Evolutionary conservation across 805 yeast genomes (phyloP).

Genomic region (Candida bentonensis): DNA sequence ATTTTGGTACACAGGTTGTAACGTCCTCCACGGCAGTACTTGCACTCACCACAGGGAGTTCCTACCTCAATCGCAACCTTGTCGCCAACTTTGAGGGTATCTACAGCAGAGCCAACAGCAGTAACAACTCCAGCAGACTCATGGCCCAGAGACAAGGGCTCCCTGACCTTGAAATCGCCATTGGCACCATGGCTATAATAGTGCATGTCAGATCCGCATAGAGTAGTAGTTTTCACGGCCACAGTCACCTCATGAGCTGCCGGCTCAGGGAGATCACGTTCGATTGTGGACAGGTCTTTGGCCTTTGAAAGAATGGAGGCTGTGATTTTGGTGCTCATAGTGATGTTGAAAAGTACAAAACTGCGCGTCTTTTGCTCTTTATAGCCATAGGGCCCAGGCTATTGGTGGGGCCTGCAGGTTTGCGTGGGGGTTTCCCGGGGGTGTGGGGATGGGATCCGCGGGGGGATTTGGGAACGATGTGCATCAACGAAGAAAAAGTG

Average conservation of each 20-base stretch:
- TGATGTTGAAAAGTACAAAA: too few species aligned
- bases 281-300: neutral
- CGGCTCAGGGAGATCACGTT: conserved; percentile 5
- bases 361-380: too few species aligned
- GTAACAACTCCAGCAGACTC: conserved; percentile 39
- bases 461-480: too few species aligned
- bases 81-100: conserved; percentile 33
- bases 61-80: conserved; percentile 78
- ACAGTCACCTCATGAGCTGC: conserved; percentile 29
- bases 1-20: conserved; percentile 75
- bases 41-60: conserved; percentile 58
- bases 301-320: neutral
- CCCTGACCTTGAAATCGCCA: conserved; percentile 34
- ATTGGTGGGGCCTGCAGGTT: too few species aligned
- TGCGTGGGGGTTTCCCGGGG: too few species aligned
- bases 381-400: too few species aligned
- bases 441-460: too few species aligned
- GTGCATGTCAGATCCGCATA: conserved; percentile 65
- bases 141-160: conserved; percentile 44
- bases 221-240: conserved; percentile 52
- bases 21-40: conserved; percentile 71
- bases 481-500: too few species aligned
- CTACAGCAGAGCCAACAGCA: conserved; percentile 36
- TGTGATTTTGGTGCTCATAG: neutral
- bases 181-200: conserved; percentile 53